These are phyloP conservation scores for Candida neerlandica DNA, from an alignment of 1,139 yeast genomes.

Conservation along the genomic window DNA sequence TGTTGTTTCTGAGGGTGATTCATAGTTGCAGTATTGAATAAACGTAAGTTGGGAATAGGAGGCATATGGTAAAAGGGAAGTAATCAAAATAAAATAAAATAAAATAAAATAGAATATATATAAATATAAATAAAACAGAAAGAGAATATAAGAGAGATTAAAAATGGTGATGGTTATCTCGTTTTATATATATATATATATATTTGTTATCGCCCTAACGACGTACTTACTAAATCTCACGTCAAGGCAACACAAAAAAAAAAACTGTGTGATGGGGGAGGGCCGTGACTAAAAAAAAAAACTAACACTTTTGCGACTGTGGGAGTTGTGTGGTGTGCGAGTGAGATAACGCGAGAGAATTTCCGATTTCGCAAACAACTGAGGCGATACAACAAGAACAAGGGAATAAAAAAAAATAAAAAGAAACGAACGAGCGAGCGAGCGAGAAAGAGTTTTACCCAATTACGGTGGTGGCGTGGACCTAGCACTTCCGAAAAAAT, in stretches of 20 bases:
- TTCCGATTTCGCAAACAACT: not conserved
- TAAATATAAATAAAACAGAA: not conserved
- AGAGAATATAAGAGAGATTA: not conserved
- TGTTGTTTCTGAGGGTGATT: constrained; percentile 2
- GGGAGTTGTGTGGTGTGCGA: not conserved
- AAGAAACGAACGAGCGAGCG: not conserved
- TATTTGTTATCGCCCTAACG: constrained; percentile 1
- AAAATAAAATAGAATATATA: not conserved
- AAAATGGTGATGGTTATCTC: not conserved
- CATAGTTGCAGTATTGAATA: constrained; percentile 5
- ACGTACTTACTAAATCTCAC: not conserved
- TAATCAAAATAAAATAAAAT: too few species aligned
- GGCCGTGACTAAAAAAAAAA: not conserved
- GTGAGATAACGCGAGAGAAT: not conserved
- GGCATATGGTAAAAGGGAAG: not conserved
- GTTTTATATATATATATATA: not conserved
- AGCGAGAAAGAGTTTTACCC: not conserved
- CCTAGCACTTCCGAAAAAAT: not conserved
- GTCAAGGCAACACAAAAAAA: too few species aligned
- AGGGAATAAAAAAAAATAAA: not conserved
- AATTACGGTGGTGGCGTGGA: not conserved
- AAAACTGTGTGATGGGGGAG: too few species aligned
- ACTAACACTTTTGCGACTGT: not conserved
- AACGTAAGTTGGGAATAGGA: constrained; percentile 2
- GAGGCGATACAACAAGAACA: not conserved